Percentiles rank a stretch among this genome's conserved stretches.
Conservation (phyloP, 805 yeast genomes). For the Nakazawaea wyomingensis region DNA sequence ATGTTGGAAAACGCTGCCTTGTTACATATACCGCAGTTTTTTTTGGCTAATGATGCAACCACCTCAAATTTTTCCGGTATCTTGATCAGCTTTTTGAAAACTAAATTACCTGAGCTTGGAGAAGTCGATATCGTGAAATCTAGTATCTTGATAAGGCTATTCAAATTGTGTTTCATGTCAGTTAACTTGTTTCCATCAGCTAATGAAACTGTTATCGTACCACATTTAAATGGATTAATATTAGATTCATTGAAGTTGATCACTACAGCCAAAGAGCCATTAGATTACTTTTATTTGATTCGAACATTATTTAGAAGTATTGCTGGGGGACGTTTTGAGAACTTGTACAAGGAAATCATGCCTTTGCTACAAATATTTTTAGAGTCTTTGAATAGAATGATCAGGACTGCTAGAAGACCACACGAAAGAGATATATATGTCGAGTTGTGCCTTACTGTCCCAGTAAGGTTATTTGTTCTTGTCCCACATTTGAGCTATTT, state of each 20-base stretch:
- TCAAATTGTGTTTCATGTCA: conserved; percentile 92
- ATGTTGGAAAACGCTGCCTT: conserved; percentile 81
- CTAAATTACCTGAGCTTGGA: conserved; percentile 73
- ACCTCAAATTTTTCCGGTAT: conserved; percentile 89
- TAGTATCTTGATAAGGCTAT: conserved; percentile 76
- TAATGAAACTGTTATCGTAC: conserved; percentile 83
- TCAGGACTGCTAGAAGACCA: conserved; percentile 77
- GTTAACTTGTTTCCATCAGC: conserved; percentile 84
- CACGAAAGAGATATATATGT: conserved; percentile 93
- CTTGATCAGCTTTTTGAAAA: conserved; percentile 67
- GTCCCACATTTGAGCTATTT: conserved; percentile 88
- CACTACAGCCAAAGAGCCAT: conserved; percentile 84
- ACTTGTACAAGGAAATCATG: conserved; percentile 84
- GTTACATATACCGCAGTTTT: conserved; percentile 88
- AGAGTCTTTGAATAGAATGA: conserved; percentile 79
- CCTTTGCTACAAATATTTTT: conserved; percentile 84
- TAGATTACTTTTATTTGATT: conserved; percentile 81
- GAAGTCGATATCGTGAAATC: conserved; percentile 72
- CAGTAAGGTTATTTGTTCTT: conserved; percentile 86
- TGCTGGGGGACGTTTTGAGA: conserved; percentile 95
- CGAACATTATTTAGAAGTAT: conserved; percentile 89
- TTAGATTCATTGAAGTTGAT: conserved; percentile 73
- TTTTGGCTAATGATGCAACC: conserved; percentile 90
- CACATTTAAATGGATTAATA: conserved; percentile 81
- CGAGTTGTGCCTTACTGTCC: conserved; percentile 91